Base-by-base conservation (phyloP, 2,329 filamentous ascomycete species). In the Pezicula radicicola region DNA sequence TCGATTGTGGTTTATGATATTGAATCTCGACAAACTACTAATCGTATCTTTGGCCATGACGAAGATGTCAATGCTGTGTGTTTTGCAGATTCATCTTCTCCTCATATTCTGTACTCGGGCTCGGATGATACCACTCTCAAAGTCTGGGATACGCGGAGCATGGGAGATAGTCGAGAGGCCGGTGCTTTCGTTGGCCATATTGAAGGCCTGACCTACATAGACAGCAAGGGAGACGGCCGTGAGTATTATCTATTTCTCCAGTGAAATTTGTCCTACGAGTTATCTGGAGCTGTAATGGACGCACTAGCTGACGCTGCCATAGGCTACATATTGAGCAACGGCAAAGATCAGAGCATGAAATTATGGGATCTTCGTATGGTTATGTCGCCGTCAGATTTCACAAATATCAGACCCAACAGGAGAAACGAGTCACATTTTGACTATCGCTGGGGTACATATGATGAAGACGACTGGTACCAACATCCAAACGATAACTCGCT, bases 11-110 rank as follows among this genome's bases (percentile, higher is more conserved):
- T 97, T 4, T 97, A 95, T 67, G 94, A 97, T 64, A 88, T 99
- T 50, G 92, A 97, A 69, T 85, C 85, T 0, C 83, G 87, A 16
- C 79, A 81, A 84, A 45, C 83, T 96, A 25, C 75, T 77, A 48
- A n/a, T n/a, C 16, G 56, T 33, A 66, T 67, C 19, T 53, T 54
- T 15, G 92, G 91, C 0, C 94, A 99, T 65, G 75, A 83, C 4
- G 84, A 95, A 60, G 91, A 99, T 67, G 93, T 97, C 50, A 99
- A 97, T 62, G 94, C 94, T 4, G 94, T 99, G 1, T 97, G 92
- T 69, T 97, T 96, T 64, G 94, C 91, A 1, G 92, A 97, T 70
- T 85, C 85, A 55, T 81, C 82, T 28, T 95, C 90, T 0, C 93
- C 94, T 1, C 92, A 99, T 66, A 93, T 97, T 55, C 77, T 99